These are phyloP conservation scores for Aspergillus cavernicola DNA, from an alignment of 495 filamentous ascomycete genomes.

Conservation along the genomic window DNA sequence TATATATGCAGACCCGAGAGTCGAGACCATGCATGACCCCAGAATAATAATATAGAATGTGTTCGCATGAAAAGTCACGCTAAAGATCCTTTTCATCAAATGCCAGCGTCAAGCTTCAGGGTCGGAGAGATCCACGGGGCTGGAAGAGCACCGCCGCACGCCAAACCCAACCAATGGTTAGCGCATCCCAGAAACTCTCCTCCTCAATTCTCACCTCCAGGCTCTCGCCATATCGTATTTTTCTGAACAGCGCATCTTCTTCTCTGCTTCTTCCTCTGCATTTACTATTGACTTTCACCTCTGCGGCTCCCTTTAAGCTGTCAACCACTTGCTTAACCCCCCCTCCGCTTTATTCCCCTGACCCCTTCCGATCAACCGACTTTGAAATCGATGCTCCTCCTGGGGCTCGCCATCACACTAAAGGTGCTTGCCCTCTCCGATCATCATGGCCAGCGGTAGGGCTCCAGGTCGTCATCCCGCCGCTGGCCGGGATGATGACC, in stretches of 20 bases:
- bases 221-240: neutral
- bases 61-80: too few relatives aligned
- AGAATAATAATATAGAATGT: neutral
- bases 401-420: constrained; percentile 34
- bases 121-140: constrained; percentile 4
- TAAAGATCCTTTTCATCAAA: neutral
- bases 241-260: neutral
- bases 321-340: too few relatives aligned
- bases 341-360: too few relatives aligned
- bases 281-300: too few relatives aligned
- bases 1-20: neutral
- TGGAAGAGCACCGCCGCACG: constrained; percentile 10
- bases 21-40: neutral
- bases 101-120: constrained; percentile 4
- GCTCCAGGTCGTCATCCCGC: constrained; percentile 56
- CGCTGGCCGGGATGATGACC: constrained; percentile 60
- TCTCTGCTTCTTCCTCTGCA: neutral
- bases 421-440: constrained; percentile 41
- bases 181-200: constrained; percentile 8
- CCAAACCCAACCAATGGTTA: constrained; percentile 9
- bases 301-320: too few relatives aligned
- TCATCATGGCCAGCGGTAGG: constrained; percentile 59
- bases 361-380: constrained; percentile 7
- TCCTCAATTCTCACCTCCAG: constrained; percentile 7
- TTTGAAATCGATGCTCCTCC: constrained; percentile 45